These are phyloP conservation scores for Leccinum truebloodii DNA, from an alignment of 768 basidiomycete genomes.

Conservation along the genomic window DNA sequence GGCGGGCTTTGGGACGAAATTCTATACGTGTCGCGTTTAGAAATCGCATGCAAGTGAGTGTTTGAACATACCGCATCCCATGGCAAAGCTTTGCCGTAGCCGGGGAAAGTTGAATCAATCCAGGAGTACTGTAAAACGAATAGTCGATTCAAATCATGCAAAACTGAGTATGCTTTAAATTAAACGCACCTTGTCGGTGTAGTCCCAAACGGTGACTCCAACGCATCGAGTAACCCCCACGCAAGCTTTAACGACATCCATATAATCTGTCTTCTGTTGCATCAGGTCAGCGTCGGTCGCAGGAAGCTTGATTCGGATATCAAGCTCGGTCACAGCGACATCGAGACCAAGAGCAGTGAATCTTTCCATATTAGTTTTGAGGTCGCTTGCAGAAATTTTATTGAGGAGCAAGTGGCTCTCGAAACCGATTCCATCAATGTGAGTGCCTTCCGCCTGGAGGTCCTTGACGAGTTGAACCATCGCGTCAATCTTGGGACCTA, in stretches of 20 bases:
- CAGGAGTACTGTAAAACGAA: constrained; percentile 15
- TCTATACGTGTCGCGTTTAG: constrained; percentile 3
- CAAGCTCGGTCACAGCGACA: constrained; percentile 69
- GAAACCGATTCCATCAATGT: constrained; percentile 63
- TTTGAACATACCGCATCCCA: constrained; percentile 16
- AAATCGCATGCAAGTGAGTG: not conserved
- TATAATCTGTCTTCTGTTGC: constrained; percentile 59
- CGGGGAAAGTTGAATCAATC: constrained; percentile 7
- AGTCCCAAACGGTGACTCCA: constrained; percentile 44
- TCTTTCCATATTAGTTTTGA: constrained; percentile 49
- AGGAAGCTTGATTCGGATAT: constrained; percentile 58
- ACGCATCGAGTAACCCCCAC: constrained; percentile 43
- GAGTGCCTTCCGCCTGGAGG: constrained; percentile 47
- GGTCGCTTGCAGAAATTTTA: constrained; percentile 43
- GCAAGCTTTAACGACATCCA: constrained; percentile 47
- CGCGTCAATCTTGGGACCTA: constrained; percentile 41
- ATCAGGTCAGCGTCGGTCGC: constrained; percentile 46
- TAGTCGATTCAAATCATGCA: constrained; percentile 12
- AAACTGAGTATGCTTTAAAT: not conserved
- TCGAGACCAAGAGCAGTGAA: constrained; percentile 64
- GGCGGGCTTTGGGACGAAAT: constrained; percentile 16
- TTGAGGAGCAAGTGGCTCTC: constrained; percentile 63
- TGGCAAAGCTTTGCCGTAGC: constrained; percentile 17
- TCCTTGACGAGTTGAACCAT: constrained; percentile 53
- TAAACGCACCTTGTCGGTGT: constrained; percentile 34